These are phyloP conservation scores for Inosperma sp. DNA, from an alignment of 768 basidiomycete genomes.

Conservation along the genomic window DNA sequence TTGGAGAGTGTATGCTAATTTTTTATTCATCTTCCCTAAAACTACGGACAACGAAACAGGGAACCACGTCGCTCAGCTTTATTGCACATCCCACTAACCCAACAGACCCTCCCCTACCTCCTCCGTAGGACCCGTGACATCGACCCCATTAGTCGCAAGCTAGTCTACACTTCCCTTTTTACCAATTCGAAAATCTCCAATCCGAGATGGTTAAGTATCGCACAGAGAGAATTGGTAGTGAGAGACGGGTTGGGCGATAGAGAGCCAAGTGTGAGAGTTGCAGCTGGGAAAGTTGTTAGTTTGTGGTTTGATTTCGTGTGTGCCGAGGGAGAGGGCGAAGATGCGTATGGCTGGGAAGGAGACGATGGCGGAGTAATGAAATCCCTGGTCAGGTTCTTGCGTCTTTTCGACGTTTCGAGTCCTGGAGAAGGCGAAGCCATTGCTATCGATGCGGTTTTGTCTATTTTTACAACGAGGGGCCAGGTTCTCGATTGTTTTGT, in stretches of 20 bases:
- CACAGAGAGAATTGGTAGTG: constrained; percentile 82
- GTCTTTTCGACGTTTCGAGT: constrained; percentile 60
- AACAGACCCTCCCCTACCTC: constrained; percentile 57
- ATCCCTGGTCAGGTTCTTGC: constrained; percentile 41
- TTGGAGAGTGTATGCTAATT: too few relatives aligned
- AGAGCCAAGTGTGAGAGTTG: constrained; percentile 76
- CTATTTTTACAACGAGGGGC: constrained; percentile 67
- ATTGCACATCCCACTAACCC: constrained; percentile 64
- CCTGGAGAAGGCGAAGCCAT: constrained; percentile 65
- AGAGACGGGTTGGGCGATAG: constrained; percentile 87
- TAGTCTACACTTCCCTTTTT: constrained; percentile 71
- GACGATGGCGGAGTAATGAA: constrained; percentile 47
- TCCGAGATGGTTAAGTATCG: constrained; percentile 67
- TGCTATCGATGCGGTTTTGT: constrained; percentile 37
- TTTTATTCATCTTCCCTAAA: background rate
- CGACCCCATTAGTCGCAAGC: constrained; percentile 73
- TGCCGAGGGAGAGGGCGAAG: constrained; percentile 27
- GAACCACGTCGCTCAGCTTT: constrained; percentile 93
- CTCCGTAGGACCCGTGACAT: constrained; percentile 82
- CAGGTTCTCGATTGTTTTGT: constrained; percentile 68
- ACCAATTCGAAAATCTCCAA: constrained; percentile 49
- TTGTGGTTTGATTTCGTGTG: constrained; percentile 70
- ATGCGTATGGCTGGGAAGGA: constrained; percentile 31
- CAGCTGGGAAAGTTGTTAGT: constrained; percentile 72
- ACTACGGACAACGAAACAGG: constrained; percentile 29